Conservation (phyloP, 192 early-diverging fungal genomes). For the Diversispora eburnea region DNA sequence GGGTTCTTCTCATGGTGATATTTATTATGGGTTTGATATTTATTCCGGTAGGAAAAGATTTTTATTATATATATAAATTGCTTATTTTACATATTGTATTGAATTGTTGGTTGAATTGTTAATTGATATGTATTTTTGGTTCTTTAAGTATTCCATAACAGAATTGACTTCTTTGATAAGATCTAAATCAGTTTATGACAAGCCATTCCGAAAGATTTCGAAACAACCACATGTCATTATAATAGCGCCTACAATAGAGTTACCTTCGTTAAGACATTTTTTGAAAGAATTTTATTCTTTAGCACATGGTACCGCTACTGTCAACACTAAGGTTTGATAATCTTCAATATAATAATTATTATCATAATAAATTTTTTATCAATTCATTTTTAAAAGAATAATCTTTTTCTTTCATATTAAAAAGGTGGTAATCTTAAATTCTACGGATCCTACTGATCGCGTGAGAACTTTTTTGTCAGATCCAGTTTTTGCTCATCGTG, state of each 20-base stretch:
- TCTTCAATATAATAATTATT: not conserved
- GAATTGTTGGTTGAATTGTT: not conserved
- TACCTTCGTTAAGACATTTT: constrained; percentile 29
- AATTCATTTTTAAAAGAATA: constrained; percentile 1
- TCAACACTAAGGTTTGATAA: constrained; percentile 26
- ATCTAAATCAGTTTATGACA: constrained; percentile 25
- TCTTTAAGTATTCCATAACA: constrained; percentile 24
- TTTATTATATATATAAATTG: not conserved
- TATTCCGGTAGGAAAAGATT: constrained; percentile 19
- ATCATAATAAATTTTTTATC: not conserved
- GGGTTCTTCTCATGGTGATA: constrained; percentile 22
- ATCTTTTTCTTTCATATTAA: not conserved
- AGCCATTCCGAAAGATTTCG: constrained; percentile 24
- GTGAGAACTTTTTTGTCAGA: constrained; percentile 26
- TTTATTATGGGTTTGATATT: constrained; percentile 26
- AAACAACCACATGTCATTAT: constrained; percentile 30
- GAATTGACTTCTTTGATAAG: constrained; percentile 17
- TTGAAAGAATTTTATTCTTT: constrained; percentile 31
- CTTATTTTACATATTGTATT: not conserved
- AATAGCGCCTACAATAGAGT: constrained; percentile 26
- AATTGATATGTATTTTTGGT: not conserved
- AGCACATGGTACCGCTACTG: constrained; percentile 18
- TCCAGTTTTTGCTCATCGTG: constrained; percentile 26
- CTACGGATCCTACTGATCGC: constrained; percentile 23
- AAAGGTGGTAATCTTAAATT: constrained; percentile 30